Evolutionary conservation across 2,329 filamentous ascomycete genomes (phyloP).

Genomic region (Microcera coccophila): DNA sequence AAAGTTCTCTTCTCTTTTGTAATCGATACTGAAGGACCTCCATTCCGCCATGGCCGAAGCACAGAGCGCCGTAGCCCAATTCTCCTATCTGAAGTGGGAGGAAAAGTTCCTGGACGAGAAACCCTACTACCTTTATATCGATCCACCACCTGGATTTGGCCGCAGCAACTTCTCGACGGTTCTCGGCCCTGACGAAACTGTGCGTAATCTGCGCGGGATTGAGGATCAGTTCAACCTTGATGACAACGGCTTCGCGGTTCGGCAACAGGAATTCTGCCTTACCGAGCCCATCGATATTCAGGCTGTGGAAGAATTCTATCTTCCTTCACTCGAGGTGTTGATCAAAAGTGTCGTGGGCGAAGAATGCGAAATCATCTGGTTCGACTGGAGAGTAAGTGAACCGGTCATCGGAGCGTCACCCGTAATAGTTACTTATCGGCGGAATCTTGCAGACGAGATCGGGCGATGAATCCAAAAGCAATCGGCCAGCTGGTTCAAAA

Average conservation of each 20-base stretch:
- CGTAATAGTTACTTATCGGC: no score
- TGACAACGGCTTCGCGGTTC: conserved; percentile 1
- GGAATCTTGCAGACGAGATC: no score
- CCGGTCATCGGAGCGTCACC: no score
- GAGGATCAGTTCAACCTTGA: conserved; percentile 1
- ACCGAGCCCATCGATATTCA: not conserved
- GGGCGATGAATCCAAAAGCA: no score
- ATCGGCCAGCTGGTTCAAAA: no score
- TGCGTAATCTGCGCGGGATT: not conserved
- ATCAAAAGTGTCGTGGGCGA: not conserved
- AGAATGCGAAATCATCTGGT: conserved; percentile 1
- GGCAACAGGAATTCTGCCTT: not conserved
- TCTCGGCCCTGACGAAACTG: not conserved
- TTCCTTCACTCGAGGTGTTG: not conserved
- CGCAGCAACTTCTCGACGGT: conserved; percentile 2
- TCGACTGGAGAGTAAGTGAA: conserved; percentile 2
- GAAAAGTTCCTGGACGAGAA: conserved; percentile 1
- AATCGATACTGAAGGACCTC: no score
- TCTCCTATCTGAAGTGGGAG: conserved; percentile 3
- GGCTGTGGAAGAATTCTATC: not conserved
- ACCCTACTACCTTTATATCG: conserved; percentile 6
- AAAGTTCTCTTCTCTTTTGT: no score
- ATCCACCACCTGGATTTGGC: not conserved
- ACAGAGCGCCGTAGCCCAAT: not conserved
- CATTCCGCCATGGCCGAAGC: no score